Evolutionary conservation across 2,329 filamentous ascomycete species (phyloP).

Genomic region (Pseudogymnoascus sp.): DNA sequence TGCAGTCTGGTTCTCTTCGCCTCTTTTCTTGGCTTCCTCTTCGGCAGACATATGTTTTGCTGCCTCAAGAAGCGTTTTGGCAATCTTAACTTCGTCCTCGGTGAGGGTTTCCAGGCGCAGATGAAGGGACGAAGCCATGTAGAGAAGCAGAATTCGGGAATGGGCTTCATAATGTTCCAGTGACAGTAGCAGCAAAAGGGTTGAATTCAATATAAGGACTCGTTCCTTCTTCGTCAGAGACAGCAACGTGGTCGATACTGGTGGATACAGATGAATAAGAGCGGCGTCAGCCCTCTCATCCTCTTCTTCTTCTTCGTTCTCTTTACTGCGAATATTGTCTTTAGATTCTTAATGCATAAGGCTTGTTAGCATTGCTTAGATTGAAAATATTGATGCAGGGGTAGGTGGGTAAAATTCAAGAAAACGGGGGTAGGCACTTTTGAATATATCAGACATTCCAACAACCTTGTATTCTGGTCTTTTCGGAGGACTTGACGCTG

Average conservation of each 20-base stretch:
- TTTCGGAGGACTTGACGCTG: constrained; percentile 17
- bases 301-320: constrained; percentile 26
- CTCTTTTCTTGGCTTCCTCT: constrained; percentile 64
- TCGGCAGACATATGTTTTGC: constrained; percentile 63
- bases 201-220: constrained; percentile 60
- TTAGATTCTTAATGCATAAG: constrained; percentile 18
- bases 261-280: constrained; percentile 45
- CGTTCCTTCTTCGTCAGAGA: constrained; percentile 52
- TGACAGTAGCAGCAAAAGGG: constrained; percentile 65
- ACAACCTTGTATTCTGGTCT: constrained; percentile 22
- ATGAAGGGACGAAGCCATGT: constrained; percentile 62
- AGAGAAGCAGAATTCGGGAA: constrained; percentile 62
- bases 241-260: constrained; percentile 52
- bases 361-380: not conserved
- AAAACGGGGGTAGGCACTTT: not conserved
- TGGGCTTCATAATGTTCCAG: constrained; percentile 70
- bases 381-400: not conserved
- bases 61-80: constrained; percentile 63
- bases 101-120: constrained; percentile 56
- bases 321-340: constrained; percentile 17
- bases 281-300: constrained; percentile 41
- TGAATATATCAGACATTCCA: constrained; percentile 18
- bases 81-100: constrained; percentile 67
- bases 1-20: constrained; percentile 59
- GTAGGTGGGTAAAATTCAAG: constrained; percentile 8